A percentile compares a stretch with the other conserved stretches of the same genome.
Conservation (phyloP, 768 basidiomycete species). For the Psilocybe cubensis region DNA sequence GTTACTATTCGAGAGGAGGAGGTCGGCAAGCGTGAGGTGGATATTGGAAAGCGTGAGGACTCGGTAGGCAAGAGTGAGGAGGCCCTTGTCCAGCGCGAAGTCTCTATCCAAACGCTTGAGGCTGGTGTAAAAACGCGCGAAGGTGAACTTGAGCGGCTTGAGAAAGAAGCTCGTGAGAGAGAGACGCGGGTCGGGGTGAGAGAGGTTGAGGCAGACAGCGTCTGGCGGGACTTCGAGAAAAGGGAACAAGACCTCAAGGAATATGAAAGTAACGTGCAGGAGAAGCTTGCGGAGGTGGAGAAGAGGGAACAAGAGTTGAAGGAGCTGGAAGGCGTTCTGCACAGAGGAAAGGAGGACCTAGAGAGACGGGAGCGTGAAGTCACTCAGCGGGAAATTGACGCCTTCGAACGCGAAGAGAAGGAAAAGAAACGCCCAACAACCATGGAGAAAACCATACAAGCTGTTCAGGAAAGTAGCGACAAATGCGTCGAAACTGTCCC, state of each 20-base stretch:
- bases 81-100: too few species aligned
- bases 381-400: conserved; percentile 5
- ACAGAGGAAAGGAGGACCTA: not conserved
- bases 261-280: not conserved
- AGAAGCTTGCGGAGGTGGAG: not conserved
- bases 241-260: not conserved
- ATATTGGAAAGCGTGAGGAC: not conserved
- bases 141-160: too few species aligned
- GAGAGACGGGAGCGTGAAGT: conserved; percentile 1
- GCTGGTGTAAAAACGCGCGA: too few species aligned
- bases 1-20: not conserved
- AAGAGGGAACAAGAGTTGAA: conserved; percentile 3
- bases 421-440: not conserved
- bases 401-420: conserved; percentile 9
- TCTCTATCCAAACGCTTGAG: too few species aligned
- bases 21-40: not conserved
- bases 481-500: conserved; percentile 7
- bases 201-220: not conserved
- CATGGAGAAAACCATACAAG: not conserved
- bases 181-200: not conserved
- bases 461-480: not conserved
- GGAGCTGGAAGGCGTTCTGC: not conserved
- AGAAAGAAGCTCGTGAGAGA: too few species aligned
- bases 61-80: too few species aligned
- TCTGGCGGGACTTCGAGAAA: not conserved